Percentiles rank a stretch among this genome's conserved stretches.
These are phyloP conservation scores for Thielaviopsis musarum DNA, from an alignment of 2,329 filamentous ascomycete genomes.

Conservation along the genomic window DNA sequence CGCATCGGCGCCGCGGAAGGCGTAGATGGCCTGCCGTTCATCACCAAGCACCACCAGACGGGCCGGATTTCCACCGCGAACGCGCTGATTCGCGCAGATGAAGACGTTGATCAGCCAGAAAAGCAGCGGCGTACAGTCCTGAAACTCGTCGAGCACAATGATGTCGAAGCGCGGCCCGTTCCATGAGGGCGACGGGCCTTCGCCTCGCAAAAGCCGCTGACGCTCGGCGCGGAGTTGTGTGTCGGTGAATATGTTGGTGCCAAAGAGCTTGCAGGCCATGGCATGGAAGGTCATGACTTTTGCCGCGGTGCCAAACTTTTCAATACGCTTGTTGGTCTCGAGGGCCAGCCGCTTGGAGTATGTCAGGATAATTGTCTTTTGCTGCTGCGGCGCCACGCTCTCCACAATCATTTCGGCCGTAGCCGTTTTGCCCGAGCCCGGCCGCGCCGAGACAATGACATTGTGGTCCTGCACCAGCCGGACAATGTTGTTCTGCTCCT, in stretches of 20 bases:
- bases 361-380: constrained; percentile 15
- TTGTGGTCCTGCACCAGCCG: constrained; percentile 15
- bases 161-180: constrained; percentile 17
- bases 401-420: constrained; percentile 18
- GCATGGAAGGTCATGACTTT: constrained; percentile 17
- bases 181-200: constrained; percentile 14
- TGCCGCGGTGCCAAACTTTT: constrained; percentile 11
- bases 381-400: constrained; percentile 13
- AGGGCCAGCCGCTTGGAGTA: constrained; percentile 17
- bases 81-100: constrained; percentile 14
- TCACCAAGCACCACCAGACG: constrained; percentile 18
- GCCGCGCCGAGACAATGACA: constrained; percentile 19
- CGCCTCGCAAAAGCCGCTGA: not conserved
- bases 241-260: constrained; percentile 13
- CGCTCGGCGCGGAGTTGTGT: constrained; percentile 11
- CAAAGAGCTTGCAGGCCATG: constrained; percentile 15
- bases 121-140: constrained; percentile 17
- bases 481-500: constrained; percentile 16
- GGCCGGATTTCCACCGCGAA: constrained; percentile 11
- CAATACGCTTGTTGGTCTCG: constrained; percentile 16
- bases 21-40: constrained; percentile 18
- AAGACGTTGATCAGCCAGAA: constrained; percentile 18
- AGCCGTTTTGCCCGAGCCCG: constrained; percentile 20
- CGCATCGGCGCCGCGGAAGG: constrained; percentile 17
- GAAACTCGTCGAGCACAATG: constrained; percentile 19